Evolutionary conservation across 345 rosid species (phyloP).

Genomic region (Gossypium sturtianum): DNA sequence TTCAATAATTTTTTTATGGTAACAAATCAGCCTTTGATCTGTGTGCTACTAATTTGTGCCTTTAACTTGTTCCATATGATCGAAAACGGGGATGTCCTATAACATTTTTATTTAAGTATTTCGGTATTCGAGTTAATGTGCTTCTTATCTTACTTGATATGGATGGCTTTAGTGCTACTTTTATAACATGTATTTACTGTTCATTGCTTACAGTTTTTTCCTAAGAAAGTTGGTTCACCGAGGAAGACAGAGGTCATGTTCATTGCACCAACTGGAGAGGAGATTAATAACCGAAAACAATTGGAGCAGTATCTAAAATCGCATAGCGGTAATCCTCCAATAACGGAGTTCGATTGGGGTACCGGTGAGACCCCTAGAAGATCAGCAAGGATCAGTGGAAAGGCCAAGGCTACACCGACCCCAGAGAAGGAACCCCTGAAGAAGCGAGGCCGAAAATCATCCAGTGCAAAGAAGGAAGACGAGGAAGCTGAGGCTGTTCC

Average conservation of each 20-base stretch:
- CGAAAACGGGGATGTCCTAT: too few species aligned
- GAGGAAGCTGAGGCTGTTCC: not conserved
- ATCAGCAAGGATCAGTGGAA: not conserved
- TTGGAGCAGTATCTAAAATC: conserved; percentile 1
- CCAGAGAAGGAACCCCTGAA: not conserved
- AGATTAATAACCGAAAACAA: not conserved
- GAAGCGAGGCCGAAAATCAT: conserved; percentile 2
- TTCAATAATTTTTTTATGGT: too few species aligned
- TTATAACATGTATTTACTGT: not conserved
- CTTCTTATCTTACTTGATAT: not conserved
- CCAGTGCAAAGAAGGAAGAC: not conserved
- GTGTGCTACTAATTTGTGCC: too few species aligned
- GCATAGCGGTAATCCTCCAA: not conserved
- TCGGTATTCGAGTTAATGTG: not conserved
- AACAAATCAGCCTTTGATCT: too few species aligned
- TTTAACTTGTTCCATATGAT: too few species aligned
- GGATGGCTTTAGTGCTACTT: not conserved
- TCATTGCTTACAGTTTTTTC: conserved; percentile 35
- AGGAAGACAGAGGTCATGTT: not conserved
- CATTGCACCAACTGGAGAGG: conserved; percentile 1
- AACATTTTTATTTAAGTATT: too few species aligned
- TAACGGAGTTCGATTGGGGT: not conserved
- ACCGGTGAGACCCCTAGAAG: conserved; percentile 1
- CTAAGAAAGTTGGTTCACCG: conserved; percentile 26
- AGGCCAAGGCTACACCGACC: conserved; percentile 2